phyloP scores from a whole-genome alignment of 495 filamentous ascomycete species.

The Xylaria grammica region DNA sequence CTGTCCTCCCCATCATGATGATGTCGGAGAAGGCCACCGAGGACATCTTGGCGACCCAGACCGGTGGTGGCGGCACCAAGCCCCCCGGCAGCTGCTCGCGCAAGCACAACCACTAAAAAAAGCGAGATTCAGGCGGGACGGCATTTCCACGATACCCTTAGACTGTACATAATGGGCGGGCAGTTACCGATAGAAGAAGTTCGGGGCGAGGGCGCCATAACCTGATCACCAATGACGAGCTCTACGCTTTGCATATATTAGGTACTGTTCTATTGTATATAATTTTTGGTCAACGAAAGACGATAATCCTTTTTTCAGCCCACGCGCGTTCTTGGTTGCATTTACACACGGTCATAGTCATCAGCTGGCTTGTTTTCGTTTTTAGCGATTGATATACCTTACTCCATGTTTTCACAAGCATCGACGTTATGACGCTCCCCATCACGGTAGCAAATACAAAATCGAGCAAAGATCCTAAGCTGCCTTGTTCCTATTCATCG shows the following conservation, averaged over 20 bases:
- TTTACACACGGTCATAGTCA: slow-evolving; percentile 1
- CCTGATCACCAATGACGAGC: slow-evolving; percentile 3
- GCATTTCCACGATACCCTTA: slow-evolving; percentile 11
- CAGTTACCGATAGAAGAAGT: slow-evolving; percentile 14
- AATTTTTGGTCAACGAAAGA: slow-evolving; percentile 13
- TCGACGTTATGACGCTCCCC: background rate
- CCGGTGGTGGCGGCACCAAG: too few species aligned
- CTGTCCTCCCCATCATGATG: slow-evolving; percentile 57
- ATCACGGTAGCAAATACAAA: background rate
- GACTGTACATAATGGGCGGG: slow-evolving; percentile 15
- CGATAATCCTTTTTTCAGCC: slow-evolving; percentile 9
- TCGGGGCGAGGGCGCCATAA: background rate
- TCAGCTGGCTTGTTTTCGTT: background rate
- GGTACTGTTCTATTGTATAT: slow-evolving; percentile 22
- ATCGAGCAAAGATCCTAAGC: background rate
- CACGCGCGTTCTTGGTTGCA: background rate
- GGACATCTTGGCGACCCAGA: slow-evolving; percentile 49
- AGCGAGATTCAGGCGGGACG: background rate
- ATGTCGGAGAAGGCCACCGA: slow-evolving; percentile 62
- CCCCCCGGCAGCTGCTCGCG: background rate
- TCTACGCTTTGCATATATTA: slow-evolving; percentile 4
- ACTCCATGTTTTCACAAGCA: background rate
- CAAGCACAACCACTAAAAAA: background rate
- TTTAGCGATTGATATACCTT: background rate
- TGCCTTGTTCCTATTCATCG: background rate